A percentile compares a stretch with the other conserved stretches of the same genome.
Conservation (phyloP, 371 early-diverging fungal genomes). For the Apophysomyces variabilis region DNA sequence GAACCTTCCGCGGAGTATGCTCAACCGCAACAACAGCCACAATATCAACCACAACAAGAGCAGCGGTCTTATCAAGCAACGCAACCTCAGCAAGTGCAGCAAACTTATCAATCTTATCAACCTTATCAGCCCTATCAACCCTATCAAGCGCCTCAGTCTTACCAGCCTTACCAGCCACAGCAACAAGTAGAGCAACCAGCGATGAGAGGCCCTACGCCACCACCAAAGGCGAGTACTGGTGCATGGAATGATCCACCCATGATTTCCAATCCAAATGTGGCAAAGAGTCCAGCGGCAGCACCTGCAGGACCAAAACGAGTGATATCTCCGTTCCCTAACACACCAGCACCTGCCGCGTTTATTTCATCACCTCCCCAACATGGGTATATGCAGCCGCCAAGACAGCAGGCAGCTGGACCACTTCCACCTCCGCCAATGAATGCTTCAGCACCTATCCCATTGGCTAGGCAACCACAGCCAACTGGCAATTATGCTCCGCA, state of each 20-base stretch:
- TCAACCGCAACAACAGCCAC: constrained; percentile 15
- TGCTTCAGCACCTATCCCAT: constrained; percentile 32
- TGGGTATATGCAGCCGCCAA: constrained; percentile 14
- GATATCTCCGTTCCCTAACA: constrained; percentile 53
- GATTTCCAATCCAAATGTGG: constrained; percentile 25
- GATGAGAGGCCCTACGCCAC: constrained; percentile 39
- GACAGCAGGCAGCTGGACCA: constrained; percentile 15
- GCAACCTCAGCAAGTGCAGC: constrained; percentile 2
- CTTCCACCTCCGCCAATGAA: constrained; percentile 46
- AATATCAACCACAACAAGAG: not conserved
- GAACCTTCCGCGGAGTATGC: constrained; percentile 14
- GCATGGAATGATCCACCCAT: constrained; percentile 69
- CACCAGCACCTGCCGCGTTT: constrained; percentile 42
- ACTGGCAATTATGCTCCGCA: not conserved
- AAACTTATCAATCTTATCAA: not conserved
- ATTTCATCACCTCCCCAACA: constrained; percentile 27
- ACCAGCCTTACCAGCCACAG: constrained; percentile 12
- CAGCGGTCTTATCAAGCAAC: constrained; percentile 2
- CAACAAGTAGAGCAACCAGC: constrained; percentile 11
- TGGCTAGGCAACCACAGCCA: constrained; percentile 11
- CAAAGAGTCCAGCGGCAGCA: constrained; percentile 31
- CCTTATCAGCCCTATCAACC: not conserved
- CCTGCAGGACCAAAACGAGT: constrained; percentile 41
- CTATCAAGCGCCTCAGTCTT: not conserved
- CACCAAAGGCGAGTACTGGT: constrained; percentile 38